Percentiles rank a stretch among this genome's conserved stretches.
These are phyloP conservation scores for Populus deltoides DNA, from an alignment of 345 rosid genomes.

Conservation along the genomic window DNA sequence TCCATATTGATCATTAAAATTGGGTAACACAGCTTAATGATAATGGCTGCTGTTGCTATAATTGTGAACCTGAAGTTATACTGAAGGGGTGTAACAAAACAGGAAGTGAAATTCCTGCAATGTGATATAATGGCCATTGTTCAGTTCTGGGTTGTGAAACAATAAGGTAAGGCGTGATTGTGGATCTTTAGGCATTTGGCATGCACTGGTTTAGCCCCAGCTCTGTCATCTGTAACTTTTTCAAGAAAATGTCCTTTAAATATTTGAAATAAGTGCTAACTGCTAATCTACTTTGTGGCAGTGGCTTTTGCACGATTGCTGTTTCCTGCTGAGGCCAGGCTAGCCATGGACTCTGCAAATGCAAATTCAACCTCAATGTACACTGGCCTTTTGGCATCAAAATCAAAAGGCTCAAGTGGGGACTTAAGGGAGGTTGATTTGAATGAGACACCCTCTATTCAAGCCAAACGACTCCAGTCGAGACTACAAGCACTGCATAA, in stretches of 20 bases:
- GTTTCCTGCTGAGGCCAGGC: slow-evolving; percentile 46
- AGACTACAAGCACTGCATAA: slow-evolving; percentile 34
- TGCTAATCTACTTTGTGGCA: slow-evolving; percentile 17
- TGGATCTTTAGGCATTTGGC: background rate
- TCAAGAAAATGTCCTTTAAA: background rate
- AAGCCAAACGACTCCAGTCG: slow-evolving; percentile 19
- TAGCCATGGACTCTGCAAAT: slow-evolving; percentile 46
- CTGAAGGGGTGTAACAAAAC: no score
- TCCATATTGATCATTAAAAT: no score
- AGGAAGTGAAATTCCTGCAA: no score
- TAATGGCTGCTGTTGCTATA: no score
- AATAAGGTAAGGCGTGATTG: background rate
- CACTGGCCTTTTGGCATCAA: slow-evolving; percentile 14
- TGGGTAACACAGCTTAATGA: no score
- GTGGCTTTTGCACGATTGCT: slow-evolving; percentile 41
- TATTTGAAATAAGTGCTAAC: background rate
- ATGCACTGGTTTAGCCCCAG: background rate
- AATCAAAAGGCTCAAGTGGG: slow-evolving; percentile 17
- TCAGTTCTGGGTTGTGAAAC: no score
- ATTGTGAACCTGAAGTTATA: no score
- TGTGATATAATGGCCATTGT: no score
- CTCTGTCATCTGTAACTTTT: background rate
- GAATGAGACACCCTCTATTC: slow-evolving; percentile 29
- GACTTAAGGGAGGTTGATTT: slow-evolving; percentile 21
- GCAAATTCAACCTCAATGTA: slow-evolving; percentile 26